Conservation (phyloP, 306 rosid species). For the Morella rubra region DNA sequence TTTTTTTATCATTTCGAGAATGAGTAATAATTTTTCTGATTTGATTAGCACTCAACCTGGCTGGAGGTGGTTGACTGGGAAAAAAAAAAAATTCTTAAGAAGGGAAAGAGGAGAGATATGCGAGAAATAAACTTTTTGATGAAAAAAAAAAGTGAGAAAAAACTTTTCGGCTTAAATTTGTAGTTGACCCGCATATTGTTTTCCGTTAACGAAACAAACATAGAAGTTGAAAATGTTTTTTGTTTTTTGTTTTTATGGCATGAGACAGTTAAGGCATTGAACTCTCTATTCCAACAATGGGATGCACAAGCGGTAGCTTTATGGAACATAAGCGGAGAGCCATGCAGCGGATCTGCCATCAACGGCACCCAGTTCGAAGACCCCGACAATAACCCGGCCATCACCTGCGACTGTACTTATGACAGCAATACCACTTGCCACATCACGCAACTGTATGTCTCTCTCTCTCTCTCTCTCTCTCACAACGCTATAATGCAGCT, state of each 20-base stretch:
- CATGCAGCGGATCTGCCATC: conserved; percentile 27
- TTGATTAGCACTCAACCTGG: too few relatives aligned
- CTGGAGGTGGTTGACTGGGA: too few relatives aligned
- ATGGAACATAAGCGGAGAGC: conserved; percentile 37
- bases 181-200: too few relatives aligned
- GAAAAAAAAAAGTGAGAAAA: too few relatives aligned
- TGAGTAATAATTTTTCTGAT: too few relatives aligned
- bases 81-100: too few relatives aligned
- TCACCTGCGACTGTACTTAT: conserved; percentile 21
- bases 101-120: too few relatives aligned
- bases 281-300: conserved; percentile 30
- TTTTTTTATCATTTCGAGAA: too few relatives aligned
- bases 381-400: background rate
- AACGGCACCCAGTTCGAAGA: background rate
- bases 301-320: background rate
- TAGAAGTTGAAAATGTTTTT: too few relatives aligned
- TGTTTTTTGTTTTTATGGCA: background rate
- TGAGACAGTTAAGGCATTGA: conserved; percentile 31
- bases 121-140: too few relatives aligned
- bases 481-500: too few relatives aligned
- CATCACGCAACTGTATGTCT: conserved; percentile 28
- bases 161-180: too few relatives aligned
- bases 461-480: background rate
- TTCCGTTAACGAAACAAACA: background rate
- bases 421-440: conserved; percentile 16